Evolutionary conservation across 2,329 filamentous ascomycete species (phyloP).

Genomic region (Exophiala phaeomuriformis): DNA sequence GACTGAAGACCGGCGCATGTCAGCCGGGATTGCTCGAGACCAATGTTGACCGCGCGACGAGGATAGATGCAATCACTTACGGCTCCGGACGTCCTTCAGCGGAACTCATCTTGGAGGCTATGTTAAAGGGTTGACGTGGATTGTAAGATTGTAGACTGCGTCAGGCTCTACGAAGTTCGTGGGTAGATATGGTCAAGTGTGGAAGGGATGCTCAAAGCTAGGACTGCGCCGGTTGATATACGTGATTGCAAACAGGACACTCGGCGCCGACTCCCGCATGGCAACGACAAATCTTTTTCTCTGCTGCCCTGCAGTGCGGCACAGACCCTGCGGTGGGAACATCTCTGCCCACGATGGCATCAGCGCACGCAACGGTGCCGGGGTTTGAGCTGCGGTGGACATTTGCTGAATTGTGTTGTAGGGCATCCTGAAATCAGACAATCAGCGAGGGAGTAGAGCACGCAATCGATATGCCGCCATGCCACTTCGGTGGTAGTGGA

Average conservation of each 20-base stretch:
- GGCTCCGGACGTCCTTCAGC: slow-evolving; percentile 21
- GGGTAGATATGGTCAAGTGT: not conserved
- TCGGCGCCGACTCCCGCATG: not conserved
- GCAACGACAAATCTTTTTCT: slow-evolving; percentile 20
- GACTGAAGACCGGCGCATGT: slow-evolving; percentile 32
- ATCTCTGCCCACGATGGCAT: slow-evolving; percentile 15
- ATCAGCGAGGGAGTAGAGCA: not conserved
- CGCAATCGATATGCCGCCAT: not conserved
- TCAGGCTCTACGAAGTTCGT: too few relatives aligned
- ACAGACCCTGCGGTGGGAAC: slow-evolving; percentile 3
- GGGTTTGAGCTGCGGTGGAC: not conserved
- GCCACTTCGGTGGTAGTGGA: not conserved
- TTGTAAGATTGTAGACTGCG: not conserved
- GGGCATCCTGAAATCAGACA: not conserved
- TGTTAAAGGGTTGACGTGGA: not conserved
- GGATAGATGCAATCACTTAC: slow-evolving; percentile 15
- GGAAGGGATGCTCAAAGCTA: not conserved
- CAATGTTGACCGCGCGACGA: not conserved
- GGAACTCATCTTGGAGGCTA: slow-evolving; percentile 20
- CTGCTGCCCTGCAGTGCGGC: not conserved
- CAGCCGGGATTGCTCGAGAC: not conserved
- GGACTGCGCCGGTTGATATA: slow-evolving; percentile 1
- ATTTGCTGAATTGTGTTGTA: not conserved
- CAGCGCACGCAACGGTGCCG: slow-evolving; percentile 3
- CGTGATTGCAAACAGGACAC: too few relatives aligned